phyloP scores from a whole-genome alignment of 129 eudicot species.

The Flaveria linearis region DNA sequence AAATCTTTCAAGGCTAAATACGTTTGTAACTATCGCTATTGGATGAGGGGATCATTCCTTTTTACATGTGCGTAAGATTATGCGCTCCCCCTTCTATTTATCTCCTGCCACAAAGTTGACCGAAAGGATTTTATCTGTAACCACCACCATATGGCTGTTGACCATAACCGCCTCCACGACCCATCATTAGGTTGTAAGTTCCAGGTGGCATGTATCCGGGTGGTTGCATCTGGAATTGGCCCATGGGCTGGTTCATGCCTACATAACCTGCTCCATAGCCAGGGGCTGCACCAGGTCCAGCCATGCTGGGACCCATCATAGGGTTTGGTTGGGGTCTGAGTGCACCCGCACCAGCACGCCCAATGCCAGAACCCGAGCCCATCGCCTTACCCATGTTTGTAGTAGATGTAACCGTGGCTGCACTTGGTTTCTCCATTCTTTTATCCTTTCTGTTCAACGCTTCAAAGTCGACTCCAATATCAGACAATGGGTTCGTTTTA shows the following conservation, averaged over 20 bases:
- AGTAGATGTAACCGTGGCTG: conserved; percentile 54
- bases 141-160: conserved; percentile 85
- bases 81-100: conserved; percentile 19
- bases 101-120: conserved; percentile 17
- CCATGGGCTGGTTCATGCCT: conserved; percentile 52
- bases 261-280: conserved; percentile 50
- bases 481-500: conserved; percentile 78
- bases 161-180: conserved; percentile 68
- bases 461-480: conserved; percentile 93
- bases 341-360: conserved; percentile 81
- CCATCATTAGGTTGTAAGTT: conserved; percentile 77
- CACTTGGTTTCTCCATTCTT: conserved; percentile 87
- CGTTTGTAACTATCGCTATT: not conserved
- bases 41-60: not conserved
- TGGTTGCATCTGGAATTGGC: conserved; percentile 61
- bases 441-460: conserved; percentile 91
- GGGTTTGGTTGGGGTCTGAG: conserved; percentile 66
- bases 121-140: conserved; percentile 39
- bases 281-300: conserved; percentile 51
- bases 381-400: conserved; percentile 95
- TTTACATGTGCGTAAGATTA: conserved; percentile 5
- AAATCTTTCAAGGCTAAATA: not conserved
- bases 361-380: conserved; percentile 98
- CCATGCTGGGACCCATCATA: conserved; percentile 70
- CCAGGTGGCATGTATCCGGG: conserved; percentile 64